A percentile compares a stretch with the other conserved stretches of the same genome.
These are phyloP conservation scores for Nasturtium officinale DNA, from an alignment of 345 rosid genomes.

Conservation along the genomic window DNA sequence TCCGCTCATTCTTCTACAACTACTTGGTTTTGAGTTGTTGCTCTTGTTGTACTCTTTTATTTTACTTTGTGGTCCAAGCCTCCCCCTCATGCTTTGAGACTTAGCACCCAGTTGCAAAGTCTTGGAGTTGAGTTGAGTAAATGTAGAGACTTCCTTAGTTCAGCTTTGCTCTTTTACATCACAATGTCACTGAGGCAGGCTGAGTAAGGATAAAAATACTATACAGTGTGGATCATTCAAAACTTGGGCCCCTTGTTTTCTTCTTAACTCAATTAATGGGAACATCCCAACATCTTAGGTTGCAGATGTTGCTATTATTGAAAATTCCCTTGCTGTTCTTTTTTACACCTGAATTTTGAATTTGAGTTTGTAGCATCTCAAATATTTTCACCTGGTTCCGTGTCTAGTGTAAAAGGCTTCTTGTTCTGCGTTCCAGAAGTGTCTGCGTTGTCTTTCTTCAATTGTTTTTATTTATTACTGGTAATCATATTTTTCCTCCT, in stretches of 20 bases:
- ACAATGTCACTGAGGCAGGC: slow-evolving; percentile 41
- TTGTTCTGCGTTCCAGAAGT: slow-evolving; percentile 20
- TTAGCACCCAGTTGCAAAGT: slow-evolving; percentile 40
- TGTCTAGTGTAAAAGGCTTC: slow-evolving; percentile 11
- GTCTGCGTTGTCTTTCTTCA: slow-evolving; percentile 9
- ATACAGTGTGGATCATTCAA: slow-evolving; percentile 7
- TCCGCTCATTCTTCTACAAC: slow-evolving; percentile 5
- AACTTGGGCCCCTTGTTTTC: slow-evolving; percentile 4
- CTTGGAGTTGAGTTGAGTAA: slow-evolving; percentile 31
- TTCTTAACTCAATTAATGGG: not conserved
- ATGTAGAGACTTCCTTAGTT: slow-evolving; percentile 17
- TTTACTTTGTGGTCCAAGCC: not conserved
- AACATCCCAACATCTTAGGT: slow-evolving; percentile 29
- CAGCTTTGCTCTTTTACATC: slow-evolving; percentile 42
- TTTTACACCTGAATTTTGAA: slow-evolving; percentile 5
- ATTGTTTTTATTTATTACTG: slow-evolving; percentile 5
- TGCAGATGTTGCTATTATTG: slow-evolving; percentile 23
- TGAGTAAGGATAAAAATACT: slow-evolving; percentile 32
- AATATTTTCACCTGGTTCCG: not conserved
- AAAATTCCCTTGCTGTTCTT: not conserved
- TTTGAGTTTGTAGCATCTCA: slow-evolving; percentile 19
- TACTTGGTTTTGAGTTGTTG: slow-evolving; percentile 16
- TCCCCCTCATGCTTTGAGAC: slow-evolving; percentile 21
- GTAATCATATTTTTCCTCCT: slow-evolving; percentile 4
- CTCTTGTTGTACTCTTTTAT: not conserved